Evolutionary conservation across 108 stramenopile species (phyloP).

Genomic region (Skeletonema grethae): DNA sequence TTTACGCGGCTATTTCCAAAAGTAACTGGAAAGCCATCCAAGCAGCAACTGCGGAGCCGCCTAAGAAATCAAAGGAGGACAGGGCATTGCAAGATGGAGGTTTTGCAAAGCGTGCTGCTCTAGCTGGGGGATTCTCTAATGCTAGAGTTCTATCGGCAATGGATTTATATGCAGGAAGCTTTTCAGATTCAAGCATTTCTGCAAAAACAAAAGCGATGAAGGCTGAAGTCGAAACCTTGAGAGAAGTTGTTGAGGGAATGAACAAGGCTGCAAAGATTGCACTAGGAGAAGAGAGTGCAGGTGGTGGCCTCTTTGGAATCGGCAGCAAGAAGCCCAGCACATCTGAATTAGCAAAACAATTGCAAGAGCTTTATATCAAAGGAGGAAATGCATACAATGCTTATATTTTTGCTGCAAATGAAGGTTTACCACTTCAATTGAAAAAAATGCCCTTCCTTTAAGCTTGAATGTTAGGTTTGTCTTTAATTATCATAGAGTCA

Average conservation of each 20-base stretch:
- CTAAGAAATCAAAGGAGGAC: constrained; percentile 78
- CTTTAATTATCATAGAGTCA: neutral
- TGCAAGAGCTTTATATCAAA: constrained; percentile 68
- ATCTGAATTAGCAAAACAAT: constrained; percentile 55
- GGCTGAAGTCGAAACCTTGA: constrained; percentile 56
- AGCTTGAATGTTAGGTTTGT: neutral
- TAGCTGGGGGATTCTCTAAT: constrained; percentile 78
- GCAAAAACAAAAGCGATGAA: constrained; percentile 83
- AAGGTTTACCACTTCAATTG: constrained; percentile 71
- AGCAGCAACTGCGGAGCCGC: constrained; percentile 67
- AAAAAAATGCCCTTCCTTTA: constrained; percentile 64
- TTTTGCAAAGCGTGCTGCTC: constrained; percentile 67
- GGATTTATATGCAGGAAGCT: constrained; percentile 72
- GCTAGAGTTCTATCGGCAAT: constrained; percentile 70
- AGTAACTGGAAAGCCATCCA: constrained; percentile 67
- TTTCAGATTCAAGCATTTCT: constrained; percentile 75
- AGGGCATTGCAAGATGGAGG: constrained; percentile 75
- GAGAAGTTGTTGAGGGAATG: constrained; percentile 59
- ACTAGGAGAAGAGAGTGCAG: constrained; percentile 64
- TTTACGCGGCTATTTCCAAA: constrained; percentile 57
- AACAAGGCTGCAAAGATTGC: constrained; percentile 59
- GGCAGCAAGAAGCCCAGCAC: constrained; percentile 58
- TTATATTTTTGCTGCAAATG: constrained; percentile 71
- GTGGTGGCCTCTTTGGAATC: constrained; percentile 69
- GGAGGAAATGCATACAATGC: constrained; percentile 81